Percentiles rank a stretch among this genome's conserved stretches.
phyloP scores from a whole-genome alignment of 208 protist genomes.

The Acanthamoeba triangularis region DNA sequence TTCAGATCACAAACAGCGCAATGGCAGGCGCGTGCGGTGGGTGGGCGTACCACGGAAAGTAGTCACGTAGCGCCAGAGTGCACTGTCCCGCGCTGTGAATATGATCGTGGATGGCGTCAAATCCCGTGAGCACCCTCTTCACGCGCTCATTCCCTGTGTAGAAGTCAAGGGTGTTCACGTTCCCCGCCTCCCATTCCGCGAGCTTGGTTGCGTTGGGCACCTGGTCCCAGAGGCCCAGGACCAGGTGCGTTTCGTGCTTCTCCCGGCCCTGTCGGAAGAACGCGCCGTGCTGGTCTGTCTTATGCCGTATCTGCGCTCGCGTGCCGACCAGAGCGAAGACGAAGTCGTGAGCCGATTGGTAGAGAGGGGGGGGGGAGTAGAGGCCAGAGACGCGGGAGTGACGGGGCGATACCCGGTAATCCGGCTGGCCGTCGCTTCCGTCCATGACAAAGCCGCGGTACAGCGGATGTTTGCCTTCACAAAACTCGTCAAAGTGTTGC shows the following conservation, averaged over 20 bases:
- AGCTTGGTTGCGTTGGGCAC: neutral
- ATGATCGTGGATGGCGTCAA: slow-evolving; percentile 8
- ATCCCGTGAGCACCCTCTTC: slow-evolving; percentile 5
- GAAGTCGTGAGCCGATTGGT: no score
- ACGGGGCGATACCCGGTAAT: neutral
- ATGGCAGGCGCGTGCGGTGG: neutral
- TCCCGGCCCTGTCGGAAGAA: slow-evolving; percentile 21
- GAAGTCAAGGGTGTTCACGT: neutral
- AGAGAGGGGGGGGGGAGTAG: neutral
- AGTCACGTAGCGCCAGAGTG: slow-evolving; percentile 25
- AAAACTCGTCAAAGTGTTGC: slow-evolving; percentile 51
- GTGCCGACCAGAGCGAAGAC: no score
- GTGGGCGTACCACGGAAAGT: slow-evolving; percentile 17
- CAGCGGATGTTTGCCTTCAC: slow-evolving; percentile 40
- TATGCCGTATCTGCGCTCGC: neutral
- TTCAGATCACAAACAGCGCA: no score
- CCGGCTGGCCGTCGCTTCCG: slow-evolving; percentile 6
- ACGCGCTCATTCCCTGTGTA: neutral
- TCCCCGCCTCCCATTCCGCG: neutral
- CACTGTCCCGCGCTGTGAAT: neutral
- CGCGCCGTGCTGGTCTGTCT: neutral
- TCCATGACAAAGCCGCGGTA: slow-evolving; percentile 31
- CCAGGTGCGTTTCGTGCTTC: slow-evolving; percentile 30
- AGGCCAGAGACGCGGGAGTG: no score
- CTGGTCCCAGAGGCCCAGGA: slow-evolving; percentile 49